Evolutionary conservation across 192 early-diverging fungal species (phyloP), one percentile per base, ranked within the genome.

Genomic region (Coemansia sp.): DNA sequence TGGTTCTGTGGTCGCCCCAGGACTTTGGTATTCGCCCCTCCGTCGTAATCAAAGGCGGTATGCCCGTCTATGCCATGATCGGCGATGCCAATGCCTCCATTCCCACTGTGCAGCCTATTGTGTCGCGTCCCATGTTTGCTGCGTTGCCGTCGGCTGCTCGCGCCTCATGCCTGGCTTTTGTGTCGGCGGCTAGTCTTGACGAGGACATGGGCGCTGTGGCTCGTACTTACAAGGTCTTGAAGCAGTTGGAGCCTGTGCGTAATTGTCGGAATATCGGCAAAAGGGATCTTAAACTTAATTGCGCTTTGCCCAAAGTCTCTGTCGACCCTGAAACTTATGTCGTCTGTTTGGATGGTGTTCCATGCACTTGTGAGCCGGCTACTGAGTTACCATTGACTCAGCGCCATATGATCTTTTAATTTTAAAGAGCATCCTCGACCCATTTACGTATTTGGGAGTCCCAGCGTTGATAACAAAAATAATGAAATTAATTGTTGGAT

Each of bases 21-120:
- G 88, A 88, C 78, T 98, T 98, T 86, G 96, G 96, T 1, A 77
- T 90, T 14, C 95, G 96, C 26, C 95, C 96, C 0, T 75, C 87
- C 6, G 73, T 95, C 2, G 86, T 98, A 14, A 74, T 98, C 52
- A 98, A 98, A 78, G 91, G 92, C 26, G 96, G 96, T 16, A 75
- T 94, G 62, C 89, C 95, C 41, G 91, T 86, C 9, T 94, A 86
- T 68, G 86, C 90, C 16, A 85, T 89, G 70, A 95, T 97, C 85
- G 96, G 96, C 56, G 93, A 95, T 61, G 93, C 94, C 50, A 96
- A 98, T 62, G 96, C 89, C 0, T 95, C 93, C 5, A 98, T 98
- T 69, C 94, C 96, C 1, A 95, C 96, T 0, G 94, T 95, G 0
- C 87, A 98, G 75, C 96, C 96, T 4, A 85, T 95, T 65, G 84